Conservation (phyloP, 208 protist genomes). For the Trypanosoma theileri region DNA sequence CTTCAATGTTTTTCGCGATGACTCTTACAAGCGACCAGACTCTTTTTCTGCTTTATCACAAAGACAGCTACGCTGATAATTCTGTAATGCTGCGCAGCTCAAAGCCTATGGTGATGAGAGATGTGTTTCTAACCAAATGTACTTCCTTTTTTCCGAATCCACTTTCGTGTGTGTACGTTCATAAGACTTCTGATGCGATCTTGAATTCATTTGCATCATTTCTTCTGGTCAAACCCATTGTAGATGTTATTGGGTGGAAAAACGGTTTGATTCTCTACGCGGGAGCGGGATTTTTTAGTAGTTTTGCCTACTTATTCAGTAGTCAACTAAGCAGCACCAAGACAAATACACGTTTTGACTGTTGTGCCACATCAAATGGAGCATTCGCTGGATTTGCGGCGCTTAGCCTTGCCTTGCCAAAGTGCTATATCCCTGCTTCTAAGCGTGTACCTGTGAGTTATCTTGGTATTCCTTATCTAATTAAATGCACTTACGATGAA, state of each 20-base stretch:
- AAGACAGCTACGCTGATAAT: slow-evolving; percentile 80
- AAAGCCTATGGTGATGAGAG: slow-evolving; percentile 87
- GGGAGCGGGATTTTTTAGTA: slow-evolving; percentile 71
- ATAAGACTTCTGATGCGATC: slow-evolving; percentile 49
- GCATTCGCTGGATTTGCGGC: slow-evolving; percentile 70
- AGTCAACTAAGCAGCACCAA: slow-evolving; percentile 53
- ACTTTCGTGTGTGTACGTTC: slow-evolving; percentile 77
- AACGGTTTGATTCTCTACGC: slow-evolving; percentile 58
- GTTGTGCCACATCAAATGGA: slow-evolving; percentile 71
- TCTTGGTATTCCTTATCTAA: slow-evolving; percentile 58
- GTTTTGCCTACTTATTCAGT: slow-evolving; percentile 81
- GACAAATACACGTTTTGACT: slow-evolving; percentile 57
- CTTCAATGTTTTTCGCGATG: slow-evolving; percentile 64
- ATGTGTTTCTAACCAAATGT: slow-evolving; percentile 77
- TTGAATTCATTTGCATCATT: slow-evolving; percentile 58
- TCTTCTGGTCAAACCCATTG: slow-evolving; percentile 63
- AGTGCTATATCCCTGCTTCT: slow-evolving; percentile 57
- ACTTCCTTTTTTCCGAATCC: slow-evolving; percentile 69
- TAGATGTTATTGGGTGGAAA: slow-evolving; percentile 56
- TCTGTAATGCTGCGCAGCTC: slow-evolving; percentile 69
- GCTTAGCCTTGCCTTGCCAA: slow-evolving; percentile 66
- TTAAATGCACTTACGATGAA: slow-evolving; percentile 80
- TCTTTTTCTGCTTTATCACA: slow-evolving; percentile 78
- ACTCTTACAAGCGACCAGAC: slow-evolving; percentile 63
- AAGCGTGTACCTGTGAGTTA: slow-evolving; percentile 51